These are phyloP conservation scores for Dryas octopetala DNA, from an alignment of 306 rosid species.

Conservation along the genomic window DNA sequence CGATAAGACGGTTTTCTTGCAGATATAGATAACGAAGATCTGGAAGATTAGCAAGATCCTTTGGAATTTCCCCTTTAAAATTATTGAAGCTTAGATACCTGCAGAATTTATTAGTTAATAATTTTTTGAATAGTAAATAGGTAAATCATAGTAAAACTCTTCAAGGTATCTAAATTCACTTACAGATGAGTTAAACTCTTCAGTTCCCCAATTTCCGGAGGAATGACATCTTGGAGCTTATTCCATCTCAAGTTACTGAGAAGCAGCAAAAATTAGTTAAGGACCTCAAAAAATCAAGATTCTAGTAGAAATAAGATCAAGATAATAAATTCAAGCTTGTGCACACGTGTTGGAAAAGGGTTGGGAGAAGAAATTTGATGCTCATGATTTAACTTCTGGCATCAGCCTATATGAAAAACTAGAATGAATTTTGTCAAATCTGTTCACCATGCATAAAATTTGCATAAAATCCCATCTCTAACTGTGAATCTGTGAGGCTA, in stretches of 20 bases:
- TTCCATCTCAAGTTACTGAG: constrained; percentile 97
- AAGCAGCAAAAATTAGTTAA: constrained; percentile 16
- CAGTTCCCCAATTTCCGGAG: constrained; percentile 93
- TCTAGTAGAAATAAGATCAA: neutral
- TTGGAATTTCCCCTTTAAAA: constrained; percentile 96
- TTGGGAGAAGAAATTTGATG: too few species aligned
- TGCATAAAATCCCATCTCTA: neutral
- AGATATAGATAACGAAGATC: constrained; percentile 91
- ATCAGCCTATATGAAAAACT: too few species aligned
- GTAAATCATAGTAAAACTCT: neutral
- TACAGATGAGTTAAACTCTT: constrained; percentile 97
- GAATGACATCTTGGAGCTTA: constrained; percentile 91
- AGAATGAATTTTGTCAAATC: too few species aligned
- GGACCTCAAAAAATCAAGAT: neutral
- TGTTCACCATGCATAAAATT: too few species aligned
- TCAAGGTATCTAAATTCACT: constrained; percentile 37
- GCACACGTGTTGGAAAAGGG: too few species aligned
- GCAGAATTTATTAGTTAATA: constrained; percentile 15
- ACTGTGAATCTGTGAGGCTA: neutral
- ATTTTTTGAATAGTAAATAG: constrained; percentile 8
- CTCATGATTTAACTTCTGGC: too few species aligned
- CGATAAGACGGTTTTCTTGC: constrained; percentile 84
- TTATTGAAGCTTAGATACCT: constrained; percentile 95
- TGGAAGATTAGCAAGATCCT: constrained; percentile 89
- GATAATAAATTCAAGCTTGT: neutral